Conservation (phyloP, 2,329 filamentous ascomycete species). For the Fusarium austroafricanum region DNA sequence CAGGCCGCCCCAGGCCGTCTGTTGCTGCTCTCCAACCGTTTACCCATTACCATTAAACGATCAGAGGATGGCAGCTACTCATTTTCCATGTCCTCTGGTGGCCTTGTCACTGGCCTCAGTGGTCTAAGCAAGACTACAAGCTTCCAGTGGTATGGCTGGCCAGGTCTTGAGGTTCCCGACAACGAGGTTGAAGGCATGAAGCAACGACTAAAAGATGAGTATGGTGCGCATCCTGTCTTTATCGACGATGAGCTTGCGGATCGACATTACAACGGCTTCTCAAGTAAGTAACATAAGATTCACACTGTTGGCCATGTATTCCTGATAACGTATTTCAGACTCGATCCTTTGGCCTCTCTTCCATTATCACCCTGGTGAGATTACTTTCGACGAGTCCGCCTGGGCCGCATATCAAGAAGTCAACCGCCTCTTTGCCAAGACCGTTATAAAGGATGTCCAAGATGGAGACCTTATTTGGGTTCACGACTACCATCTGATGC, state of each 20-base stretch:
- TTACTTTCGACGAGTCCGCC: conserved; percentile 94
- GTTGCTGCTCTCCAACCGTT: conserved; percentile 90
- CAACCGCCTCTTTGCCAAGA: conserved; percentile 90
- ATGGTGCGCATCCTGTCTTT: conserved; percentile 91
- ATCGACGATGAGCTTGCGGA: conserved; percentile 94
- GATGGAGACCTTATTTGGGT: conserved; percentile 98
- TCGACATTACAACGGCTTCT: conserved; percentile 97
- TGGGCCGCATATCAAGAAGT: conserved; percentile 95
- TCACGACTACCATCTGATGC: conserved; percentile 98
- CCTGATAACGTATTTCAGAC: conserved; percentile 63
- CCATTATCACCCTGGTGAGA: conserved; percentile 98
- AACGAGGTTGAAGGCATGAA: conserved; percentile 80
- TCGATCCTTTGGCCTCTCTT: conserved; percentile 98
- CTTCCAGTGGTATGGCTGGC: conserved; percentile 99
- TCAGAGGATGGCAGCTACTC: conserved; percentile 90
- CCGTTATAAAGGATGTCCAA: conserved; percentile 85
- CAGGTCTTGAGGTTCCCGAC: conserved; percentile 90
- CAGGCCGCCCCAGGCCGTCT: conserved; percentile 63
- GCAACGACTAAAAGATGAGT: conserved; percentile 84
- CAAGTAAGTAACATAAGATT: conserved; percentile 71
- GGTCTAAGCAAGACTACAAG: conserved; percentile 91
- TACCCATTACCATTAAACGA: conserved; percentile 96
- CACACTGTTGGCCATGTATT: neutral
- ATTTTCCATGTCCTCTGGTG: conserved; percentile 97
- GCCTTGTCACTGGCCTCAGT: conserved; percentile 91